A percentile compares a stretch with the other conserved stretches of the same genome.
Conservation (phyloP, 768 basidiomycete species). For the Brasilioporus rufonigricans region DNA sequence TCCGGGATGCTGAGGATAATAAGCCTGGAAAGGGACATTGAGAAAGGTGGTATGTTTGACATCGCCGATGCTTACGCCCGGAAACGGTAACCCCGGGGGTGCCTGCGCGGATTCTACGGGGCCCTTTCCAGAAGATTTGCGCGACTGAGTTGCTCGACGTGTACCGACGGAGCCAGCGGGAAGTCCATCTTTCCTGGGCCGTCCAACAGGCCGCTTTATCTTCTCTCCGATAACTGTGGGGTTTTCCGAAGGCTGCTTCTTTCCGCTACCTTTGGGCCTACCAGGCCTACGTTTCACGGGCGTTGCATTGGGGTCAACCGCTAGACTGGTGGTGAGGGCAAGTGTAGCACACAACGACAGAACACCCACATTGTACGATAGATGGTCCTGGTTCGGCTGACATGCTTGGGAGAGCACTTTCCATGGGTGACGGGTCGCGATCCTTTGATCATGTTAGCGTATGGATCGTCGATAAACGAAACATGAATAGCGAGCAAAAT, state of each 20-base stretch:
- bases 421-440: constrained; percentile 20
- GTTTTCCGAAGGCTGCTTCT: constrained; percentile 51
- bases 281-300: constrained; percentile 69
- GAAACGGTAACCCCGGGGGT: constrained; percentile 31
- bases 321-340: constrained; percentile 11
- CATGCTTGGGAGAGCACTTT: constrained; percentile 24
- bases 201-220: constrained; percentile 74
- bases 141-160: constrained; percentile 40
- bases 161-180: constrained; percentile 68
- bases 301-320: constrained; percentile 27
- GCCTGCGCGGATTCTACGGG: constrained; percentile 19
- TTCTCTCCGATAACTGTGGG: constrained; percentile 45
- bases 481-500: constrained; percentile 21
- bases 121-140: constrained; percentile 37
- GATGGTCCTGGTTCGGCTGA: constrained; percentile 27
- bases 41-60: background rate
- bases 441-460: constrained; percentile 28
- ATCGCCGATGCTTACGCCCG: constrained; percentile 22
- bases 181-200: constrained; percentile 78
- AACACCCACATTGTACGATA: constrained; percentile 25
- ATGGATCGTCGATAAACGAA: constrained; percentile 18
- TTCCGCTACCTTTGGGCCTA: constrained; percentile 77
- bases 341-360: background rate
- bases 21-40: constrained; percentile 22
- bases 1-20: constrained; percentile 33